A percentile compares a stretch with the other conserved stretches of the same genome.
These are phyloP conservation scores for Exidia glandulosa DNA, from an alignment of 768 basidiomycete genomes.

Conservation along the genomic window DNA sequence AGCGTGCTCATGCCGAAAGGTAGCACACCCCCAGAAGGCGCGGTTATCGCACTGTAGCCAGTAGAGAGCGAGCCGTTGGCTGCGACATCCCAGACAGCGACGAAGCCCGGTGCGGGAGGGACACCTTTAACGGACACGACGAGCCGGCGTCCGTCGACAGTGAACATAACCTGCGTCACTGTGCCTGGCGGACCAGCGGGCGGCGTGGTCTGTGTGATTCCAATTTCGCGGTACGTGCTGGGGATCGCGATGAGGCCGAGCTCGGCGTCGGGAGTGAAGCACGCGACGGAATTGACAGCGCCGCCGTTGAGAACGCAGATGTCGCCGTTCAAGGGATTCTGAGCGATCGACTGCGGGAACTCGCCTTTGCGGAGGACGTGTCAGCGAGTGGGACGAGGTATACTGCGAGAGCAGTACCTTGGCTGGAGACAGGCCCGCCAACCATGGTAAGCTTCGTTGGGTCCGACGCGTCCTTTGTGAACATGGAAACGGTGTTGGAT, in stretches of 20 bases:
- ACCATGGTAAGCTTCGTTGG: slow-evolving; percentile 12
- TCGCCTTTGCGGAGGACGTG: slow-evolving; percentile 9
- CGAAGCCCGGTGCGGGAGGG: slow-evolving; percentile 34
- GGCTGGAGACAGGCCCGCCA: slow-evolving; percentile 11
- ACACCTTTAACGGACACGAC: slow-evolving; percentile 40
- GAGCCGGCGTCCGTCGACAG: slow-evolving; percentile 31
- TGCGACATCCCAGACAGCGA: slow-evolving; percentile 39
- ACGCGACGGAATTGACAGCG: slow-evolving; percentile 27
- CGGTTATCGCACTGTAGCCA: slow-evolving; percentile 26
- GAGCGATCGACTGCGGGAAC: slow-evolving; percentile 21
- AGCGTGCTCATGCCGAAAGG: slow-evolving; percentile 34
- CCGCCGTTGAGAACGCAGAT: slow-evolving; percentile 36
- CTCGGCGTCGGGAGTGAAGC: slow-evolving; percentile 30
- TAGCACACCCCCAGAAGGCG: slow-evolving; percentile 30
- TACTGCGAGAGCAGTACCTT: not conserved
- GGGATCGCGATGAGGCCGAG: slow-evolving; percentile 28
- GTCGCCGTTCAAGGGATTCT: slow-evolving; percentile 21
- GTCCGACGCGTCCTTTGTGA: slow-evolving; percentile 18
- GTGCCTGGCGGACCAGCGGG: slow-evolving; percentile 36
- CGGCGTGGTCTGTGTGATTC: slow-evolving; percentile 40
- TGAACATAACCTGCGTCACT: slow-evolving; percentile 36
- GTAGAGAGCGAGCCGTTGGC: slow-evolving; percentile 32
- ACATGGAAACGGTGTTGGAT: slow-evolving; percentile 26
- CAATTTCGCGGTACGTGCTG: slow-evolving; percentile 32
- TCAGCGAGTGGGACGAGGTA: not conserved